Conservation (phyloP, 2,329 filamentous ascomycete genomes). For the Lojkania enalia region DNA sequence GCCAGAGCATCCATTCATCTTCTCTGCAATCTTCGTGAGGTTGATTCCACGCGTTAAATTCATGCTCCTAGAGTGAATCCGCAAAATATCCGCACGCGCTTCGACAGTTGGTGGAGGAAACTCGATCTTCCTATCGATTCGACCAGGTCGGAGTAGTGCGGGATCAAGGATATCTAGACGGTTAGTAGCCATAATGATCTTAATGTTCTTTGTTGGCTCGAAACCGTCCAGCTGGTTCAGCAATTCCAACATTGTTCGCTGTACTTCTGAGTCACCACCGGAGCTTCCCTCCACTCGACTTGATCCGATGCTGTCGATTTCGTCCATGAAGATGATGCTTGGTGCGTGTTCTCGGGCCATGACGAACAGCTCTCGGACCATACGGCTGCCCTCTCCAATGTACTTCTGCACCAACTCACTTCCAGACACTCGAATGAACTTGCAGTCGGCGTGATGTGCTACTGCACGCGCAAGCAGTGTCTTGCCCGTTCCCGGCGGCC, state of each 20-base stretch:
- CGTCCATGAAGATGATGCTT: constrained; percentile 99
- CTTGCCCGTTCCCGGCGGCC: constrained; percentile 95
- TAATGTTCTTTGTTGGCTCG: constrained; percentile 99
- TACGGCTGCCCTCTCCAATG: constrained; percentile 95
- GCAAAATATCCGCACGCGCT: constrained; percentile 93
- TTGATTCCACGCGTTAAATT: constrained; percentile 98
- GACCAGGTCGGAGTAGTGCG: constrained; percentile 89
- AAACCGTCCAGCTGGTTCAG: constrained; percentile 98
- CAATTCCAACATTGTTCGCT: constrained; percentile 97
- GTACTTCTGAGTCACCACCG: constrained; percentile 95
- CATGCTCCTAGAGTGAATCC: constrained; percentile 98
- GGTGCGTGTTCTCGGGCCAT: constrained; percentile 98
- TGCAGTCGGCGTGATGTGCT: constrained; percentile 97
- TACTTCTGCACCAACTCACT: constrained; percentile 99
- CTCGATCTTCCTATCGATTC: constrained; percentile 98
- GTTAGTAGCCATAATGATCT: constrained; percentile 99
- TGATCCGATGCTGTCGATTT: constrained; percentile 98
- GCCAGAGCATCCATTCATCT: constrained; percentile 99
- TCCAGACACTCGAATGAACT: constrained; percentile 96
- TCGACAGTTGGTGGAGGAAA: constrained; percentile 97
- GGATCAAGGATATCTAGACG: constrained; percentile 96
- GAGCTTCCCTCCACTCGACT: constrained; percentile 95
- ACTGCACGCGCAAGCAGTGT: constrained; percentile 93
- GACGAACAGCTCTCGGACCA: constrained; percentile 98
- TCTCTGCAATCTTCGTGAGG: constrained; percentile 96